Conservation (phyloP, 169 alveolate species). For the Cytauxzoon felis region DNA sequence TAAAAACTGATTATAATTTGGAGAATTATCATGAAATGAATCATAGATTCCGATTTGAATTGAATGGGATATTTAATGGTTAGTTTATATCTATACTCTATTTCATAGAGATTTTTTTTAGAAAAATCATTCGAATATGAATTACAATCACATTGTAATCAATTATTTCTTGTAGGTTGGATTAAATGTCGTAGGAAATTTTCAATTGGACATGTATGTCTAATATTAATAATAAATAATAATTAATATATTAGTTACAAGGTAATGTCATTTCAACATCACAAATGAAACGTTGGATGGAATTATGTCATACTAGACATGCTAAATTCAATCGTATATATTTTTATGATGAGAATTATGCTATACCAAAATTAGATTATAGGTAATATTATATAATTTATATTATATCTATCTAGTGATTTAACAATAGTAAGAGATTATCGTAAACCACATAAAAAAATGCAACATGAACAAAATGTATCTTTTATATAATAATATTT, state of each 20-base stretch:
- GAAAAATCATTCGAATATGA: constrained; percentile 58
- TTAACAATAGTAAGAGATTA: constrained; percentile 58
- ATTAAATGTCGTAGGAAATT: constrained; percentile 55
- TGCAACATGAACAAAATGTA: constrained; percentile 46
- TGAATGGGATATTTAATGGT: constrained; percentile 54
- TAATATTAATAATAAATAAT: background rate
- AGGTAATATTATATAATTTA: constrained; percentile 1
- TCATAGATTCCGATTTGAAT: constrained; percentile 58
- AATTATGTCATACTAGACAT: constrained; percentile 29
- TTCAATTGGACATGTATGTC: constrained; percentile 62
- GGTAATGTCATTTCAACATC: constrained; percentile 64
- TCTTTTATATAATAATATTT: no score
- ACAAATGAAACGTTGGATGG: constrained; percentile 67
- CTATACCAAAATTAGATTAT: constrained; percentile 60
- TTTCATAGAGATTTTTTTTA: background rate
- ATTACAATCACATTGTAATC: constrained; percentile 57
- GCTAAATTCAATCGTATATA: constrained; percentile 23
- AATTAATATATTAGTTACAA: constrained; percentile 26
- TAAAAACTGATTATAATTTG: constrained; percentile 38
- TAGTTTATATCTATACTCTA: background rate
- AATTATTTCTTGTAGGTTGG: constrained; percentile 64
- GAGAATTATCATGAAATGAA: constrained; percentile 54
- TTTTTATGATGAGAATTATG: constrained; percentile 57
- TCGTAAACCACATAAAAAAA: constrained; percentile 58
- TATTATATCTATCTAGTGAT: constrained; percentile 24